Percentiles rank a stretch among this genome's conserved stretches.
Evolutionary conservation across 257 asterid genomes (phyloP).

Genomic region (Penstemon eatonii): DNA sequence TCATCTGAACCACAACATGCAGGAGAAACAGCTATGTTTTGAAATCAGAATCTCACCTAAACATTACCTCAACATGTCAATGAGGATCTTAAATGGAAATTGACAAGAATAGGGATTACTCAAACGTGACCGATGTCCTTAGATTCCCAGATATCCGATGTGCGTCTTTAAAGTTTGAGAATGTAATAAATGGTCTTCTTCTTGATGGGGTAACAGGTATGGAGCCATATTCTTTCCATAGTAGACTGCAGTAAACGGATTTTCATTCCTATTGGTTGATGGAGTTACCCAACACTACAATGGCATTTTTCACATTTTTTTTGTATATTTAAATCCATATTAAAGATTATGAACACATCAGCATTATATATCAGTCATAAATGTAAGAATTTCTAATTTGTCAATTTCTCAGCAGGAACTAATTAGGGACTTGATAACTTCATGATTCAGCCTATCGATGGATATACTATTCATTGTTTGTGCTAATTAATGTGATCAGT

Average conservation of each 20-base stretch:
- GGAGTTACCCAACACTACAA: not conserved
- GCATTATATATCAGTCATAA: not conserved
- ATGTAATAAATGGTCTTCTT: not conserved
- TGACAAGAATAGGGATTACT: constrained; percentile 66
- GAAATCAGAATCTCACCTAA: constrained; percentile 79
- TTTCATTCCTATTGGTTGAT: constrained; percentile 7
- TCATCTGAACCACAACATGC: constrained; percentile 27
- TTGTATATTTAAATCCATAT: not conserved
- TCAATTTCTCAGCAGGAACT: no score
- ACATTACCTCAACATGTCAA: constrained; percentile 84
- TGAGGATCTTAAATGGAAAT: constrained; percentile 66
- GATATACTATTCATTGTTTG: no score
- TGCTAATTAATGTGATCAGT: no score
- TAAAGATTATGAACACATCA: not conserved
- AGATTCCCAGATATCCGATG: not conserved
- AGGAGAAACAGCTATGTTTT: constrained; percentile 86
- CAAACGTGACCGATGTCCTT: constrained; percentile 39
- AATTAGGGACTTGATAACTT: no score
- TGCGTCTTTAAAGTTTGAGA: constrained; percentile 13
- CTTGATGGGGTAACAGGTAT: constrained; percentile 3
- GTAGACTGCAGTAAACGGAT: constrained; percentile 19
- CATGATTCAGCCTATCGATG: not conserved
- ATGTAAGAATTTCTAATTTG: not conserved
- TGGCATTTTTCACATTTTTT: not conserved
- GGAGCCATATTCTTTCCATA: constrained; percentile 4